Evolutionary conservation across 805 yeast species (phyloP), one percentile per base, ranked within the genome.

Genomic region (Sugiyamaella marilandica): DNA sequence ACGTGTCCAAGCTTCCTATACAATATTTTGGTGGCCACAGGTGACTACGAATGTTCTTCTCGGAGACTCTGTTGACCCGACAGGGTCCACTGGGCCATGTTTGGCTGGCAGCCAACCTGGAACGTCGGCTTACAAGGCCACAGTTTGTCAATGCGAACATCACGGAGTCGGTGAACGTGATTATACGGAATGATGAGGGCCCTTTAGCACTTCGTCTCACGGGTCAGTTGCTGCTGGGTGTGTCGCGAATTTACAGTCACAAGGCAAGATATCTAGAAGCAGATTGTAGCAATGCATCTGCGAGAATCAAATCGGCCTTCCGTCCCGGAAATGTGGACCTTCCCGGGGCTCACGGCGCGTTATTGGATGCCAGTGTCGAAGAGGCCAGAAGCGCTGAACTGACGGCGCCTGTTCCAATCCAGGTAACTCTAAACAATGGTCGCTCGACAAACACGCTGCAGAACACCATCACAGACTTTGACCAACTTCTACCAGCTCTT

Each of bases 101-200:
- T 8, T 90, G 97, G 97, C 74, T 90, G 45, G 97, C 97, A 9
- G 92, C 96, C 18, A 90, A 87, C 65, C 77, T 90, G 69, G 95
- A 90, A 60, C 81, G 82, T 61, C 84, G 83, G 59, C 77, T 87
- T 33, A 77, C 90, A 41, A 84, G 85, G 61, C 81, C 80, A 50
- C 92, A 87, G 64, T 74, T 84, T 44, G 72, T 88, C 47, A 83
- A 79, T 60, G 84, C 96, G 11, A 80, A 86, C 60, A 83, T 91
- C 53, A 65, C 78, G 11, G 78, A 82, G 55, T 84, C 91, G 14
- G 79, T 85, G 29, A 73, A 76, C 55, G 89, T 87, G 19, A 82
- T 86, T 59, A 82, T 79, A 41, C 74, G 71, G 31, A 68, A 79
- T 4, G 59, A 61, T 54, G 54, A 64, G 2, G 85, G 82, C 49